phyloP scores from a whole-genome alignment of 2,329 filamentous ascomycete genomes.

The Phialophora macrospora region DNA sequence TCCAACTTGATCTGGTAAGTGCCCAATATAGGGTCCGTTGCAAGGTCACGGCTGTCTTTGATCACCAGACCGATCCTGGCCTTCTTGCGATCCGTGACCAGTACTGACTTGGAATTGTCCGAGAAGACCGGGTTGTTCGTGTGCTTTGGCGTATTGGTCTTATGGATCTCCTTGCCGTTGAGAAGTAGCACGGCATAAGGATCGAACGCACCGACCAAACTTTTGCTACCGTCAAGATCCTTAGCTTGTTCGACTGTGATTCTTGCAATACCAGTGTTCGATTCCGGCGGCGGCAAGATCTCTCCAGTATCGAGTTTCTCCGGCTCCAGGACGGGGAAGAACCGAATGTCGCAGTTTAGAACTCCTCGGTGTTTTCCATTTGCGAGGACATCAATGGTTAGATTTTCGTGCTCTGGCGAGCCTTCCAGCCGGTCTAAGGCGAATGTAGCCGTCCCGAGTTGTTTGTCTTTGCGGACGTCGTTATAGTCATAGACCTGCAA shows the following conservation, averaged over 20 bases:
- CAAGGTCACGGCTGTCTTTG: slow-evolving; percentile 91
- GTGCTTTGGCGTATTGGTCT: slow-evolving; percentile 89
- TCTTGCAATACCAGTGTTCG: slow-evolving; percentile 89
- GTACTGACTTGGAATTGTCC: slow-evolving; percentile 87
- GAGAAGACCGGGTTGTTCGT: slow-evolving; percentile 98
- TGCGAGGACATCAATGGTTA: slow-evolving; percentile 80
- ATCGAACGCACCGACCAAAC: slow-evolving; percentile 85
- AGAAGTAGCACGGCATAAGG: slow-evolving; percentile 87
- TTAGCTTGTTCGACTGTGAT: slow-evolving; percentile 96
- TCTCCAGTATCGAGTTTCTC: slow-evolving; percentile 76
- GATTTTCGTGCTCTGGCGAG: slow-evolving; percentile 77
- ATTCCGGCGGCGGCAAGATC: slow-evolving; percentile 78
- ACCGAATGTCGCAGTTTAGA: slow-evolving; percentile 80
- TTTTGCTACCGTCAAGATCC: slow-evolving; percentile 90
- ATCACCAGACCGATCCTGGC: slow-evolving; percentile 89
- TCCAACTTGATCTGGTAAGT: slow-evolving; percentile 95
- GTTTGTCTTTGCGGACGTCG: slow-evolving; percentile 94
- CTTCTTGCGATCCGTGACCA: slow-evolving; percentile 90
- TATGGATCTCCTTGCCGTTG: slow-evolving; percentile 88
- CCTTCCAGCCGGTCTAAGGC: slow-evolving; percentile 80
- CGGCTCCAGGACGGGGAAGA: slow-evolving; percentile 88
- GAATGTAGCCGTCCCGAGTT: slow-evolving; percentile 86
- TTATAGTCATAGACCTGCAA: slow-evolving; percentile 91
- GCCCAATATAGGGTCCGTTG: slow-evolving; percentile 80
- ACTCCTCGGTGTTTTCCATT: slow-evolving; percentile 84